phyloP scores from a whole-genome alignment of 2,329 filamentous ascomycete species.

The Fusarium haematococcum region DNA sequence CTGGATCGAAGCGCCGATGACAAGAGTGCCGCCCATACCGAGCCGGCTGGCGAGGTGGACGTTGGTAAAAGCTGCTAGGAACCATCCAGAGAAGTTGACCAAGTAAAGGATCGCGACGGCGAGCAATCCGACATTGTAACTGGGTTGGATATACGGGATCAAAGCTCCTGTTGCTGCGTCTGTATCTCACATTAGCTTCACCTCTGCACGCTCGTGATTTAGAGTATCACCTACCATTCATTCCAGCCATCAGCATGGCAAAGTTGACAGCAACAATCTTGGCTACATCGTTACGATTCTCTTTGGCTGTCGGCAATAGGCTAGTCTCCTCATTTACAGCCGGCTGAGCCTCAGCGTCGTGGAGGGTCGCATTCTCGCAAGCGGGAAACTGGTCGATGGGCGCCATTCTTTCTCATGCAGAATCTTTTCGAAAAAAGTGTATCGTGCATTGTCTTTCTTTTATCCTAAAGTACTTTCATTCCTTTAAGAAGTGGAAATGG shows the following conservation, averaged over 20 bases:
- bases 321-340: neutral
- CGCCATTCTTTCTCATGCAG: neutral
- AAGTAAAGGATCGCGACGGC: constrained; percentile 3
- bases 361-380: neutral
- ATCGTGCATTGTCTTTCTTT: neutral
- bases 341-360: neutral
- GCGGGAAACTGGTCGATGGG: neutral
- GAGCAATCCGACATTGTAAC: constrained; percentile 1
- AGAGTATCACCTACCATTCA: neutral
- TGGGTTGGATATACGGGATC: constrained; percentile 2
- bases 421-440: neutral
- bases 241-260: neutral
- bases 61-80: constrained; percentile 13
- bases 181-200: neutral
- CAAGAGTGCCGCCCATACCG: neutral
- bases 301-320: neutral
- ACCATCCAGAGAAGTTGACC: constrained; percentile 7
- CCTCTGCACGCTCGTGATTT: neutral
- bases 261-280: neutral
- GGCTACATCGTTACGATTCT: neutral
- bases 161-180: constrained; percentile 6
- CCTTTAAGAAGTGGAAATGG: neutral
- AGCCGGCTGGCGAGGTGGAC: neutral
- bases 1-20: neutral
- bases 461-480: neutral